phyloP scores from a whole-genome alignment of 2,329 filamentous ascomycete species.

The Setomelanomma holmii region DNA sequence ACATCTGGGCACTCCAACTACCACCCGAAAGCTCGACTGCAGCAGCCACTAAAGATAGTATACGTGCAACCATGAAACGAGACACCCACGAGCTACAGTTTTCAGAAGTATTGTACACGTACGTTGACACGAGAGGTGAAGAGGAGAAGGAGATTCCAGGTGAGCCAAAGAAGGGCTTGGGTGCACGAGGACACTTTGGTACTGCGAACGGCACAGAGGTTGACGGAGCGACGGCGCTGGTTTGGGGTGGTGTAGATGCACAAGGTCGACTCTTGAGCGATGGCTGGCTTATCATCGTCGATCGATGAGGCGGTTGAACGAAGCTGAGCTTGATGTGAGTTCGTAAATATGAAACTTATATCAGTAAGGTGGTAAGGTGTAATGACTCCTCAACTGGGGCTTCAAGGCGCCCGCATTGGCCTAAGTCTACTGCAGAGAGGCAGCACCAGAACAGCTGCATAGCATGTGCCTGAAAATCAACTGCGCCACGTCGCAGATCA shows the following conservation, averaged over 20 bases:
- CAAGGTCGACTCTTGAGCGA: constrained; percentile 51
- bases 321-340: neutral
- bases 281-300: constrained; percentile 53
- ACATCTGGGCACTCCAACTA: constrained; percentile 63
- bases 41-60: constrained; percentile 59
- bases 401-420: too few species aligned
- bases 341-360: too few species aligned
- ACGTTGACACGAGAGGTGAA: constrained; percentile 53
- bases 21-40: constrained; percentile 55
- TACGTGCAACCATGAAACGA: constrained; percentile 53
- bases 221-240: constrained; percentile 56
- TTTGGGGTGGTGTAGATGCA: constrained; percentile 62
- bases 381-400: neutral
- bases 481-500: constrained; percentile 8
- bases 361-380: too few species aligned
- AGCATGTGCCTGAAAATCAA: neutral
- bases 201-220: constrained; percentile 52
- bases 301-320: constrained; percentile 24
- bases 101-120: constrained; percentile 59
- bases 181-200: constrained; percentile 51
- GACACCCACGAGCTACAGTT: constrained; percentile 59
- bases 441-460: neutral
- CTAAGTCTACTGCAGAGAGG: neutral
- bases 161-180: constrained; percentile 48
- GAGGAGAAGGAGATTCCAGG: constrained; percentile 52